Base-by-base conservation (phyloP, 805 yeast species). In the Barnettozyma vustinii region DNA sequence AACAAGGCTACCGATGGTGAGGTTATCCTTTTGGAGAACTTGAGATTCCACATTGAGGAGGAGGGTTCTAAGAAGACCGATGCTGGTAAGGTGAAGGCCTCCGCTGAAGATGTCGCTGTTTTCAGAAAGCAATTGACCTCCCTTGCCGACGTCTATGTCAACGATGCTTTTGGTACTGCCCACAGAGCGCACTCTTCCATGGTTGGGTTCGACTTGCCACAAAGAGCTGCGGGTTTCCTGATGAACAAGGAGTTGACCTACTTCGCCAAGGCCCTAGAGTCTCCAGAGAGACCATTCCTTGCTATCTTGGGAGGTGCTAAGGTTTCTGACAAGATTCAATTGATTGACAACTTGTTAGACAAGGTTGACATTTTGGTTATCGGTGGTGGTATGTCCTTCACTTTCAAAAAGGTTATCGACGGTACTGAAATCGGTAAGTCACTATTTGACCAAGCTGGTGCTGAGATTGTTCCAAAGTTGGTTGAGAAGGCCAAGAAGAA, bases 301-400 rank as follows among this genome's bases (percentile, higher is more conserved):
- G 99, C 99, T 62, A 94, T 94, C 70, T 81, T 94, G 61, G 99
- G 99, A 72, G 99, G 99, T 78, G 99, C 99, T 66, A 94, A 94
- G 83, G 98, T 94, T 60, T 86, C 96, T 59, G 99, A 94, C 76
- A 94, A 94, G 85, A 94, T 94, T 68, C 97, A 89, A 79, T 83
- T 94, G 75, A 94, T 94, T 67, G 98, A 94, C 78, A 94, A 91
- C 83, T 78, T 83, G 73, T 81, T 92, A 66, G 94, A 92, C 80
- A 94, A 94, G 83, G 98, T 94, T 66, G 86, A 94, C 75, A 74
- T 84, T 56, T 79, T 94, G 70, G 89, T 94, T 75, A 83, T 94
- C 66, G 98, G 99, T 71, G 99, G 99, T 77, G 99, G 99, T 77
- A 94, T 94, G 99, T 94, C 99, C 54, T 94, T 92, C 86, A 94